Base-by-base conservation (phyloP, 352 stramenopile species). In the Plasmopara viticola region DNA sequence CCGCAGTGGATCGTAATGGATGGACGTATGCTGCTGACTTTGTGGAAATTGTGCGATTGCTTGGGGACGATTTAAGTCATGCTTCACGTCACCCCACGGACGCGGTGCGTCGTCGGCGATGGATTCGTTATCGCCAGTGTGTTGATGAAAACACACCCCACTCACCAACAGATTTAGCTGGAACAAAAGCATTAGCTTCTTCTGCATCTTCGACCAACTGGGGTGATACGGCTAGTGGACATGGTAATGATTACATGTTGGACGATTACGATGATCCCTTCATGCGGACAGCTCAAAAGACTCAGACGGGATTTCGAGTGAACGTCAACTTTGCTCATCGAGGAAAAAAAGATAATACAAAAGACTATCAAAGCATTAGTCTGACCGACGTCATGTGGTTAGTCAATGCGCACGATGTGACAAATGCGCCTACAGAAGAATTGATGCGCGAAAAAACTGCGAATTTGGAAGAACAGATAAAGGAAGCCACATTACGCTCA, bases 21-120 rank as follows among this genome's bases (percentile, higher is more conserved):
- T 94, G 84, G 84, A 92, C 79, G 30, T 94, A 94, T 59, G 84
- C 77, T 2, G 73, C 66, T 9, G 84, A 94, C 71, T 94, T 90
- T 48, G 60, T 71, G 4, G 84, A 92, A 44, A 77, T 90, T 29
- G 68, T 88, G 17, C 78, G 78, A 10, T 61, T 92, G 14, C 61
- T 91, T 0, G 68, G 79, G 15, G 84, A 94, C 43, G 84, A 94
- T 39, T 60, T 91, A 10, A 91, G 81, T 57, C 84, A 94, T 56
- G 84, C 84, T 10, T 90, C 84, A 25, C 70, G 83, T 31, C 84
- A 94, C 48, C 84, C 84, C 12, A 86, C 74, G 0, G 84, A 94
- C 50, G 59, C 68, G 13, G 84, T 92, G 48, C 78, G 84, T 29
- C 78, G 84, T 37, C 77, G 84, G 56, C 74, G 84, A 51, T 90